phyloP scores from a whole-genome alignment of 202 grass and related monocot genomes.

The Cymbopogon flexuosus region DNA sequence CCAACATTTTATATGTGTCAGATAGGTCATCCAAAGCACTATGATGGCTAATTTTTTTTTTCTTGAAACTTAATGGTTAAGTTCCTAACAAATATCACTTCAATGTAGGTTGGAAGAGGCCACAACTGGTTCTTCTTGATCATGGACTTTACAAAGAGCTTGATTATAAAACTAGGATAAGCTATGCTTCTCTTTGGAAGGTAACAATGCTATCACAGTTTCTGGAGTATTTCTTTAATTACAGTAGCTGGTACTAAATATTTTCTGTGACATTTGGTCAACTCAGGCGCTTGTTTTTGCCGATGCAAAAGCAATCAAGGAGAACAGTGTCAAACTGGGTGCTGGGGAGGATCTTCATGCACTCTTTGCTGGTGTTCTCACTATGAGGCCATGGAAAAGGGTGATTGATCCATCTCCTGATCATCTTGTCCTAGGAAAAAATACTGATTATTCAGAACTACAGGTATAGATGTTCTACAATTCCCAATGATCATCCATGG shows the following conservation, averaged over 20 bases:
- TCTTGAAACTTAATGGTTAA: neutral
- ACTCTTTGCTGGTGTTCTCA: conserved; percentile 87
- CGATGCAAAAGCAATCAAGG: conserved; percentile 72
- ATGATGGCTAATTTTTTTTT: neutral
- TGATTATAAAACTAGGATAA: conserved; percentile 69
- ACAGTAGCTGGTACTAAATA: neutral
- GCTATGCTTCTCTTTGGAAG: conserved; percentile 97
- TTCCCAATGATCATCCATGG: conserved; percentile 5
- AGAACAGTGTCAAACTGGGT: conserved; percentile 79
- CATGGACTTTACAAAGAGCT: conserved; percentile 98
- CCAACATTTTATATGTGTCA: neutral
- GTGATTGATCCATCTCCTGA: conserved; percentile 81
- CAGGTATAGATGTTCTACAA: conserved; percentile 49
- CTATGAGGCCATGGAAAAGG: conserved; percentile 87
- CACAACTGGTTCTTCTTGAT: conserved; percentile 88
- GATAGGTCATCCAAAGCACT: neutral
- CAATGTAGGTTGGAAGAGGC: conserved; percentile 59
- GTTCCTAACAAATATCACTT: neutral
- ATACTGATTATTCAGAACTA: conserved; percentile 62
- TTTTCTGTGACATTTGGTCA: conserved; percentile 17
- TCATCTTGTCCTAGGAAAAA: conserved; percentile 60
- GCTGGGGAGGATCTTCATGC: conserved; percentile 79
- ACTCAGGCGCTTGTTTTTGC: conserved; percentile 72
- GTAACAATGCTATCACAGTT: conserved; percentile 29
- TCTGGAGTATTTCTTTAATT: conserved; percentile 17